Evolutionary conservation across 2,329 filamentous ascomycete species (phyloP), one percentile per base, ranked within the genome.

Genomic region (Epichloe typhina): DNA sequence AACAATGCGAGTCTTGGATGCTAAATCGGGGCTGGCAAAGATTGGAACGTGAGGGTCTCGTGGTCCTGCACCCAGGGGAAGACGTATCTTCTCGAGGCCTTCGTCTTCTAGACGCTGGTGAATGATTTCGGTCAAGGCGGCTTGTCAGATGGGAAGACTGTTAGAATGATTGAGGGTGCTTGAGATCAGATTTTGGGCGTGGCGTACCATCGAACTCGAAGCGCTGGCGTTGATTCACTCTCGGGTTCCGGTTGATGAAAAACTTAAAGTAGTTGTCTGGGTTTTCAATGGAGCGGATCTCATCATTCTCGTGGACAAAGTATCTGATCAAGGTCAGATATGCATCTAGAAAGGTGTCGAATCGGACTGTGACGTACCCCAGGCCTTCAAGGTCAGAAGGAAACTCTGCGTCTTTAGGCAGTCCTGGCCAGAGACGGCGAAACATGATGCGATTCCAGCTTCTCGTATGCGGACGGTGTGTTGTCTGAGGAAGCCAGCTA

Each of bases 191-290:
- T 11, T 9, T 11, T 9, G 11, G 23, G 3, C 46, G 39, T n/a
- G 17, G 64, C 72, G 57, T 64, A 87, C 88, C 68, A 59, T 94
- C 84, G 66, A 95, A 81, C 39, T 82, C 74, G 56, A 85, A 85
- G 17, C 83, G 77, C 59, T 88, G 87, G 19, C 84, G 73, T 40
- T 84, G 76, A 64, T 95, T 95, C 67, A 84, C 76, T 38, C 88
- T 82, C n/a, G 78, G 72, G 64, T 88, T 89, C 58, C 79, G 82
- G 62, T 78, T 84, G 49, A 86, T 66, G 63, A 81, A 83, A 72
- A 77, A 95, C 57, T 86, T 77, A 71, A 88, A 95, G 61, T 82
- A 83, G 56, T 76, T 72, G 31, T 83, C 74, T 0, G 84, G 82
- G 37, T 88, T 70, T 21, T 76, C 70, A 50, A 86, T 83, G 54